Conservation (phyloP, 192 early-diverging fungal genomes). For the Rhizophlyctis rosea region DNA sequence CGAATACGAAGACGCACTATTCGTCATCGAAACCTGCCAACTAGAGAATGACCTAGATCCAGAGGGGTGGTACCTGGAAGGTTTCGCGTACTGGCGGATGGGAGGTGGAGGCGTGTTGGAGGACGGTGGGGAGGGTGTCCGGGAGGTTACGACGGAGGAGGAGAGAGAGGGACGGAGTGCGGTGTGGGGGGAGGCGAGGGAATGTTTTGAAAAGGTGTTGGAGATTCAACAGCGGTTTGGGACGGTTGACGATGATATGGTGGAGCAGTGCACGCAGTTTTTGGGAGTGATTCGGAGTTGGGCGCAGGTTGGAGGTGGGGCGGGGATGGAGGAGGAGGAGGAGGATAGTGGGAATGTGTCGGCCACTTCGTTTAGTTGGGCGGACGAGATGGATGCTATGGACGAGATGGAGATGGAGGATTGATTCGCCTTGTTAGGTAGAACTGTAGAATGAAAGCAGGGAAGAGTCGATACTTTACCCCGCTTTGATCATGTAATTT, state of each 20-base stretch:
- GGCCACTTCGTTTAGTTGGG: no score
- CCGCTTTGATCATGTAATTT: no score
- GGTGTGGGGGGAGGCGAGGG: slow-evolving; percentile 68
- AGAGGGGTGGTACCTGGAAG: slow-evolving; percentile 94
- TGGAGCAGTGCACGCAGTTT: slow-evolving; percentile 69
- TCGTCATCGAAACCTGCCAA: slow-evolving; percentile 73
- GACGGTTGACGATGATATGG: slow-evolving; percentile 64
- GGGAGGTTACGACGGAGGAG: slow-evolving; percentile 35
- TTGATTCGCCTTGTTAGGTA: no score
- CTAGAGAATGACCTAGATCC: slow-evolving; percentile 91
- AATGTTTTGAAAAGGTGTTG: slow-evolving; percentile 66
- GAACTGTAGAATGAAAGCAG: no score
- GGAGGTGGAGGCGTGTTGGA: slow-evolving; percentile 42
- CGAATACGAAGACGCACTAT: slow-evolving; percentile 73
- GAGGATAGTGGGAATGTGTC: no score
- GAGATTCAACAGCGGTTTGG: slow-evolving; percentile 61
- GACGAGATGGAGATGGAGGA: no score
- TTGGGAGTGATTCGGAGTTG: slow-evolving; percentile 64
- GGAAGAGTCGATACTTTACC: no score
- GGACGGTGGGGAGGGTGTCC: slow-evolving; percentile 16
- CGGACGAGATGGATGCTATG: no score
- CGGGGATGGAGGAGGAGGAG: no score
- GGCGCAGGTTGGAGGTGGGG: no score
- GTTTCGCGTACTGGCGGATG: slow-evolving; percentile 85
- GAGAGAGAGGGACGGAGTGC: not conserved